phyloP scores from a whole-genome alignment of 768 basidiomycete genomes.

The Russula sp. region DNA sequence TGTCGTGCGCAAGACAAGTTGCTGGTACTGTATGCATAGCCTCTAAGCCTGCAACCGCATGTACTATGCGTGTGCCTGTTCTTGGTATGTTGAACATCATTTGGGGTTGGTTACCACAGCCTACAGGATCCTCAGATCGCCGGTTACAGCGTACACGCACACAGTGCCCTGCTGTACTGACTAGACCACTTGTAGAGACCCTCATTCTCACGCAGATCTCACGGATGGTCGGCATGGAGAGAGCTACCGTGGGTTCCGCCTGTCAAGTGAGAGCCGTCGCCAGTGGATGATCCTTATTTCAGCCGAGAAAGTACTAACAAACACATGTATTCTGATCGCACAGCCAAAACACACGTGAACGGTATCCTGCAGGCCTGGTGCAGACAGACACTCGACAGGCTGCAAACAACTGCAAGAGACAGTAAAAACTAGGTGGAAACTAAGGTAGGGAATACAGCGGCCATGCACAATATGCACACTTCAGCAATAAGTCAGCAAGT shows the following conservation, averaged over 20 bases:
- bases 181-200: conserved; percentile 15
- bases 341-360: conserved; percentile 12
- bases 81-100: conserved; percentile 9
- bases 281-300: conserved; percentile 17
- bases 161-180: conserved; percentile 5
- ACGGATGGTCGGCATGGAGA: conserved; percentile 9
- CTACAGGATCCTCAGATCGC: conserved; percentile 10
- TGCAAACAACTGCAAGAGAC: conserved; percentile 4
- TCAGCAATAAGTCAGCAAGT: conserved; percentile 8
- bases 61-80: conserved; percentile 13
- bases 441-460: conserved; percentile 24
- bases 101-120: conserved; percentile 15
- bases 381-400: conserved; percentile 1
- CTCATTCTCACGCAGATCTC: conserved; percentile 17
- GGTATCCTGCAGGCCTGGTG: conserved; percentile 20
- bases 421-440: conserved; percentile 17
- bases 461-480: conserved; percentile 21
- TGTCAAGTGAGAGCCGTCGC: conserved; percentile 5
- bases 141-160: neutral
- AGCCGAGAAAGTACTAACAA: conserved; percentile 14
- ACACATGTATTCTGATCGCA: conserved; percentile 20
- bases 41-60: conserved; percentile 20
- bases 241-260: conserved; percentile 22
- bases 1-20: neutral
- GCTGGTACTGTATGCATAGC: neutral